Evolutionary conservation across 192 early-diverging fungal genomes (phyloP).

Genomic region (Backusella westeae): DNA sequence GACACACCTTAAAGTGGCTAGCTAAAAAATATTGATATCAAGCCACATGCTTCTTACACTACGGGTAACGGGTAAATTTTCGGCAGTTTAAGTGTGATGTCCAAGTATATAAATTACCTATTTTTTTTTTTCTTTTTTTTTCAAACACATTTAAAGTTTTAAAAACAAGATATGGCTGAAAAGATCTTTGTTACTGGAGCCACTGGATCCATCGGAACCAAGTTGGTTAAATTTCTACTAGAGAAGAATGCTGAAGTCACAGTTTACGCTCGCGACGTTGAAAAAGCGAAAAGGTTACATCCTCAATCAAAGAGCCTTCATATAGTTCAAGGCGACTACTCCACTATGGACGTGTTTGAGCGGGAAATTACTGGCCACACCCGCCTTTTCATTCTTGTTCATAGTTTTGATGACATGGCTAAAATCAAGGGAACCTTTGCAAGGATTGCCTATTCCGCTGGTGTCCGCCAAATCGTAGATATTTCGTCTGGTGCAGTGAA

Average conservation of each 20-base stretch:
- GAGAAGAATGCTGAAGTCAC: conserved; percentile 8
- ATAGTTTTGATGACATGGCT: background rate
- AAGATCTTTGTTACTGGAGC: conserved; percentile 19
- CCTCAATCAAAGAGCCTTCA: background rate
- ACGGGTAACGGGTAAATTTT: no score
- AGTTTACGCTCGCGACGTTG: conserved; percentile 9
- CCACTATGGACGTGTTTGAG: background rate
- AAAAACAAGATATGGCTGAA: conserved; percentile 2
- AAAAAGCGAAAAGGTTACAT: conserved; percentile 2
- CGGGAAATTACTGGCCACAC: conserved; percentile 10
- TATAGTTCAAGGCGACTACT: conserved; percentile 21
- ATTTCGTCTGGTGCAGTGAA: conserved; percentile 3
- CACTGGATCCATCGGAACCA: conserved; percentile 21
- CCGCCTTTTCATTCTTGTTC: conserved; percentile 15
- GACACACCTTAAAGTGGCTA: no score
- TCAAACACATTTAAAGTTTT: no score
- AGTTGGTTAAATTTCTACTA: conserved; percentile 12
- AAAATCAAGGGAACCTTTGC: background rate
- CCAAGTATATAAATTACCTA: no score
- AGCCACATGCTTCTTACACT: no score
- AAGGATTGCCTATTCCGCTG: conserved; percentile 16
- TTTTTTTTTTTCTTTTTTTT: no score
- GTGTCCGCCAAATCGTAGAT: conserved; percentile 27
- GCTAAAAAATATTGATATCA: no score
- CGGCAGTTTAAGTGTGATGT: no score